phyloP scores from a whole-genome alignment of 805 yeast species.

The Wickerhamiella hasegawae region DNA sequence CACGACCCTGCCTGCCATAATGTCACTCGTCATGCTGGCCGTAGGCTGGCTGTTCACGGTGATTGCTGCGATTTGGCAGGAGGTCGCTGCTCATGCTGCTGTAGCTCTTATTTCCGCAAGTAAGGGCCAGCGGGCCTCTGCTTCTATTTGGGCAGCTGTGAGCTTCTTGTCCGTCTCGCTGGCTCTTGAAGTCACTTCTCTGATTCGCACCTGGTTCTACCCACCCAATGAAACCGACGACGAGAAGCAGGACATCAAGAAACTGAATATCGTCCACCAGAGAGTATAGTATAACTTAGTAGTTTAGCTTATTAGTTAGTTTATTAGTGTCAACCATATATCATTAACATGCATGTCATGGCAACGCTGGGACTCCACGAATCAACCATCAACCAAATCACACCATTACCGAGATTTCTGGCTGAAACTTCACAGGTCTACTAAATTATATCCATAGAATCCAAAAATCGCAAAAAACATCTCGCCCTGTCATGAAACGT shows the following conservation, averaged over 20 bases:
- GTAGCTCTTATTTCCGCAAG: constrained; percentile 5
- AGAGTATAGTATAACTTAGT: not conserved
- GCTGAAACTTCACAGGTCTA: too few relatives aligned
- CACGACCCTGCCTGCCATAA: not conserved
- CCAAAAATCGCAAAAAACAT: not conserved
- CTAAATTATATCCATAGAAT: too few relatives aligned
- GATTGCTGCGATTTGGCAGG: constrained; percentile 13
- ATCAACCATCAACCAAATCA: too few relatives aligned
- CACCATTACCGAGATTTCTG: too few relatives aligned
- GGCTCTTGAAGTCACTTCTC: not conserved
- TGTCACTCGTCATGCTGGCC: not conserved
- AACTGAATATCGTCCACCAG: not conserved
- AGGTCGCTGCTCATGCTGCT: constrained; percentile 13
- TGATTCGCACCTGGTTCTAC: not conserved
- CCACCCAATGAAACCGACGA: not conserved
- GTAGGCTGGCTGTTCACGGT: constrained; percentile 4
- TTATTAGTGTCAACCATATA: not conserved
- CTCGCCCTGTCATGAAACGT: not conserved
- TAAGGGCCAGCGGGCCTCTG: constrained; percentile 11
- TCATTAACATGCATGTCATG: too few relatives aligned
- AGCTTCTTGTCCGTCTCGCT: constrained; percentile 4
- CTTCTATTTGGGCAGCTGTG: constrained; percentile 10
- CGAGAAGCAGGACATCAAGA: not conserved
- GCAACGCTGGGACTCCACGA: too few relatives aligned
- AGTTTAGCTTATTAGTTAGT: not conserved